Conservation (phyloP, 148 eudicot genomes). For the Rhododendron williamsianum region DNA sequence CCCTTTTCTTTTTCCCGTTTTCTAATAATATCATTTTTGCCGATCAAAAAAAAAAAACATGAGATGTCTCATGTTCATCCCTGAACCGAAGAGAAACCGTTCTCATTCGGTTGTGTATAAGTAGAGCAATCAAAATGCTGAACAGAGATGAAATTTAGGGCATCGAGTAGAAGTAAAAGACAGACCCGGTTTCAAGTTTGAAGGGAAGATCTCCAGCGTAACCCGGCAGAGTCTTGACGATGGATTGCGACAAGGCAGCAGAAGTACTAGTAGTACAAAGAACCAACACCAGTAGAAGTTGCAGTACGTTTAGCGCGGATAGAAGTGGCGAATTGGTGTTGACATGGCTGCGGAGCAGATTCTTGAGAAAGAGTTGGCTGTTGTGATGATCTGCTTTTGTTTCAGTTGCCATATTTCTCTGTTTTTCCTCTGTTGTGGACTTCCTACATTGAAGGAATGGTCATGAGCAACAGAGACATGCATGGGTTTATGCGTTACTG, state of each 20-base stretch:
- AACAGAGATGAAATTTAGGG: neutral
- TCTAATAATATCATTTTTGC: too few relatives aligned
- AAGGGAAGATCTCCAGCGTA: constrained; percentile 20
- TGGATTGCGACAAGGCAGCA: neutral
- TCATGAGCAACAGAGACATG: too few relatives aligned
- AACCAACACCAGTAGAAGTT: neutral
- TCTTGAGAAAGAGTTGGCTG: neutral
- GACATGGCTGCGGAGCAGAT: neutral
- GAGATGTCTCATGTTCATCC: neutral
- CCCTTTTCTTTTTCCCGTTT: too few relatives aligned
- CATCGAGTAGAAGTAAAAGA: neutral
- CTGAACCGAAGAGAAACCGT: neutral
- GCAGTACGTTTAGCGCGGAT: neutral
- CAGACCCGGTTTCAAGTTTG: constrained; percentile 30
- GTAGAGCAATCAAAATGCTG: neutral
- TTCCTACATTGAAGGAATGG: too few relatives aligned
- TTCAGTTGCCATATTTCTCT: too few relatives aligned
- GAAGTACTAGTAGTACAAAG: neutral
- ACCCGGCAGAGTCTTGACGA: constrained; percentile 21
- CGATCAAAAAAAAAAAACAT: too few relatives aligned
- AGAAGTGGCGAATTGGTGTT: neutral
- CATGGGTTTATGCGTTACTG: too few relatives aligned
- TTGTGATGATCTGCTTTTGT: too few relatives aligned
- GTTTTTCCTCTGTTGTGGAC: too few relatives aligned
- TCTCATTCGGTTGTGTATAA: too few relatives aligned